Base-by-base conservation (phyloP, 371 early-diverging fungal species). In the Mortierella sp. region DNA sequence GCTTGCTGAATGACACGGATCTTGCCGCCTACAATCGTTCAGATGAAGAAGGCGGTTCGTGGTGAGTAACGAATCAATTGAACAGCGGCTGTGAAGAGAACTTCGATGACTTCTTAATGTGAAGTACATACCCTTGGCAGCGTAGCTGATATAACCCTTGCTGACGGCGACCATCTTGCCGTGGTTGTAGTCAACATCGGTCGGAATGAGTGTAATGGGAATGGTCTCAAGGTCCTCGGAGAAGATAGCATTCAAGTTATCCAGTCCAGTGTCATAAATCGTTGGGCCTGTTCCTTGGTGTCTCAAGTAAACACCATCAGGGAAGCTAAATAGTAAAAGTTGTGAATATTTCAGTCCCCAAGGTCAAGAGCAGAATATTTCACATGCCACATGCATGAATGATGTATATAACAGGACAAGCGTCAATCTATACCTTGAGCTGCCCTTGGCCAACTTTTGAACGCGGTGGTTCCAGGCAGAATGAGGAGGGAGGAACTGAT, bases 151-250 rank as follows among this genome's bases (percentile, higher is more conserved):
- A 40, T 82, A 89, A 19, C 82, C 82, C 16, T 81, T 83, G 82
- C 88, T 89, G 24, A 87, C 89, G 4, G 89, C 87, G 13, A 89
- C 83, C 74, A 80, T 86, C 54, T 77, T 88, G 54, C 88, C 88
- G 37, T 79, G 76, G 48, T 87, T 76, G 71, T 88, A 89, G 57
- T 88, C 88, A 31, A 87, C 82, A 46, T 88, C 89, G 14, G 83
- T 88, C 6, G 81, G 77, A 50, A 87, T 82, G 14, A 87, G 82
- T 3, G 89, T 88, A 69, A 88, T 88, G 10, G 89, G 87, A 19
- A 80, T 87, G 28, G 88, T 78, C 44, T 87, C 82, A 51, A 88
- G 70, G 37, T 88, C 89, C 54, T 87, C 88, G 5, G 88, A 82
- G 14, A 80, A 87, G 8, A 88, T 83, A 1, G 88, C 83, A 11